A percentile compares a stretch with the other conserved stretches of the same genome.
Conservation (phyloP, 768 basidiomycete genomes). For the Tricholoma flavovirens region DNA sequence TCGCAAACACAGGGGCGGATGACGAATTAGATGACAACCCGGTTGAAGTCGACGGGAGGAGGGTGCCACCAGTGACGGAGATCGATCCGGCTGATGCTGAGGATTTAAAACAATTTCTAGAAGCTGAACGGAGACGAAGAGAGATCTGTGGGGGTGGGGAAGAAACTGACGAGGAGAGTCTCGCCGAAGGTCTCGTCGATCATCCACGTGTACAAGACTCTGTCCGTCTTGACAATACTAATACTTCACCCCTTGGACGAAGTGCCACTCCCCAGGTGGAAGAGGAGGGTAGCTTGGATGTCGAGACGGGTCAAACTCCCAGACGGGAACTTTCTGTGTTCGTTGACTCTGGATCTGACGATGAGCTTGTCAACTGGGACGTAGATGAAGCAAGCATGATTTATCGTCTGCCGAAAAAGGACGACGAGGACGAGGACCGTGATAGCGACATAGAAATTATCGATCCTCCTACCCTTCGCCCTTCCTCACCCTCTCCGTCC, state of each 20-base stretch:
- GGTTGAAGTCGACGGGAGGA: constrained; percentile 20
- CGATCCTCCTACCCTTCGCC: constrained; percentile 12
- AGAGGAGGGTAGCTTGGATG: background rate
- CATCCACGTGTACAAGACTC: constrained; percentile 2
- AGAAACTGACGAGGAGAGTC: constrained; percentile 21
- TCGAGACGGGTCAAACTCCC: background rate
- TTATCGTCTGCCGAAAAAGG: constrained; percentile 20
- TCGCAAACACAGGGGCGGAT: constrained; percentile 26
- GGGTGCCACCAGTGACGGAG: constrained; percentile 38
- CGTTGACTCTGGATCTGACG: constrained; percentile 20
- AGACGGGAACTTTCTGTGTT: constrained; percentile 2
- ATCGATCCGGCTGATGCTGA: constrained; percentile 49
- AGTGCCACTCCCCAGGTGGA: constrained; percentile 2
- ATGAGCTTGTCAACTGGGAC: constrained; percentile 34
- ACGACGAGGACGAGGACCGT: constrained; percentile 16
- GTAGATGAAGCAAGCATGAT: constrained; percentile 37
- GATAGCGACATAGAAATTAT: constrained; percentile 32
- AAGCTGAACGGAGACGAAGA: constrained; percentile 51
- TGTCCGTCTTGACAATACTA: background rate
- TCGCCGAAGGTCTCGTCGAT: constrained; percentile 10
- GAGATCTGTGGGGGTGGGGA: constrained; percentile 45
- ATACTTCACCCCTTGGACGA: background rate
- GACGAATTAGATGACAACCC: constrained; percentile 26
- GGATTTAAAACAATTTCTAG: constrained; percentile 62
- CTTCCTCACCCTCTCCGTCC: constrained; percentile 6